These are phyloP conservation scores for Nannochloropsis granulata DNA, from an alignment of 108 stramenopile species.

Conservation along the genomic window DNA sequence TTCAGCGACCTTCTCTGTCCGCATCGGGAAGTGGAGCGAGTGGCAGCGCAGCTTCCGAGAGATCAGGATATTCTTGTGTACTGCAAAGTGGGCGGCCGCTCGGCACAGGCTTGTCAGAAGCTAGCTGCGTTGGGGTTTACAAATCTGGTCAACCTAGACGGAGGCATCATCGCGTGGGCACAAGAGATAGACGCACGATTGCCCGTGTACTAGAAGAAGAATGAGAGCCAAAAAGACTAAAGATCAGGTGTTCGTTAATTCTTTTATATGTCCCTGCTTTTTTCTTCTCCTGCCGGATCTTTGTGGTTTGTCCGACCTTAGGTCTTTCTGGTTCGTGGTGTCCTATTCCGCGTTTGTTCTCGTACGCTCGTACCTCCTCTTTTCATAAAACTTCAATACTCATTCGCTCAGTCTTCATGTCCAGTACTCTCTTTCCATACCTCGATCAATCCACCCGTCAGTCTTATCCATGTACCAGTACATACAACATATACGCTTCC, in stretches of 20 bases:
- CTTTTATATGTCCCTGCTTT: no score
- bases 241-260: background rate
- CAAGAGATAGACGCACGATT: conserved; percentile 62
- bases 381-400: no score
- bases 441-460: no score
- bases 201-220: conserved; percentile 57
- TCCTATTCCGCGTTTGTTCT: no score
- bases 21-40: conserved; percentile 50
- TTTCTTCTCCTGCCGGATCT: no score
- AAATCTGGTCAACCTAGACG: conserved; percentile 71
- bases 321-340: no score
- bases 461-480: no score
- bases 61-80: conserved; percentile 57
- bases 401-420: no score
- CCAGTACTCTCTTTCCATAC: no score
- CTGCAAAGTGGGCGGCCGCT: conserved; percentile 73
- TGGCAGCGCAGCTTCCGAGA: conserved; percentile 47
- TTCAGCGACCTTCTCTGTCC: conserved; percentile 69
- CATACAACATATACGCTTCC: no score
- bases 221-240: background rate
- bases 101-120: conserved; percentile 60
- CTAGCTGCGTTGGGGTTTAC: conserved; percentile 52
- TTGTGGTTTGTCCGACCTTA: no score
- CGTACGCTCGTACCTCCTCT: no score
- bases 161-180: conserved; percentile 78